These are phyloP conservation scores for Neurospora sp. DNA, from an alignment of 495 filamentous ascomycete species.

Conservation along the genomic window DNA sequence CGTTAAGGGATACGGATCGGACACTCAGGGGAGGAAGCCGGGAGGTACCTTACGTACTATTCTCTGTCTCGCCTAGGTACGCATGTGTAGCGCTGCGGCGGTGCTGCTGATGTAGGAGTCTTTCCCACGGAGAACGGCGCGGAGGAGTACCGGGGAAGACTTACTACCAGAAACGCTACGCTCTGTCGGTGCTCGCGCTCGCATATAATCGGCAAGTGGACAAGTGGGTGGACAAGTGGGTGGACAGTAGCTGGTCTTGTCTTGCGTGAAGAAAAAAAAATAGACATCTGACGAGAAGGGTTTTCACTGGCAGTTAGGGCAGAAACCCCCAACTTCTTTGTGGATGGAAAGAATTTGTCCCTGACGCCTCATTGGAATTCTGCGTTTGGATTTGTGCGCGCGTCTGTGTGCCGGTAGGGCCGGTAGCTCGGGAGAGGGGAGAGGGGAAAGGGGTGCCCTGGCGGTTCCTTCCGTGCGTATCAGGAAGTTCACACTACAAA, in stretches of 20 bases:
- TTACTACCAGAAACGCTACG: background rate
- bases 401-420: background rate
- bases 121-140: background rate
- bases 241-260: background rate
- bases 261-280: background rate
- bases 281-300: background rate
- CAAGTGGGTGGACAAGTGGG: background rate
- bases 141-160: background rate
- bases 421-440: background rate
- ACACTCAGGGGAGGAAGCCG: too few relatives aligned
- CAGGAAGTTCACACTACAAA: background rate
- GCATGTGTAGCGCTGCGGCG: background rate
- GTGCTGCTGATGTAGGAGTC: background rate
- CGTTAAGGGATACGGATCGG: too few relatives aligned
- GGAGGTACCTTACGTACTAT: background rate
- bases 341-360: background rate
- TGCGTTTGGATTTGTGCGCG: background rate
- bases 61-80: background rate
- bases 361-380: background rate
- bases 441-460: background rate
- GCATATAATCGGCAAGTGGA: background rate
- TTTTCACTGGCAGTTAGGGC: background rate
- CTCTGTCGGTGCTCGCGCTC: background rate
- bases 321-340: background rate
- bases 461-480: background rate